Percentiles rank a stretch among this genome's conserved stretches.
phyloP scores from a whole-genome alignment of 192 early-diverging fungal species.

The Linnemannia schmuckeri region DNA sequence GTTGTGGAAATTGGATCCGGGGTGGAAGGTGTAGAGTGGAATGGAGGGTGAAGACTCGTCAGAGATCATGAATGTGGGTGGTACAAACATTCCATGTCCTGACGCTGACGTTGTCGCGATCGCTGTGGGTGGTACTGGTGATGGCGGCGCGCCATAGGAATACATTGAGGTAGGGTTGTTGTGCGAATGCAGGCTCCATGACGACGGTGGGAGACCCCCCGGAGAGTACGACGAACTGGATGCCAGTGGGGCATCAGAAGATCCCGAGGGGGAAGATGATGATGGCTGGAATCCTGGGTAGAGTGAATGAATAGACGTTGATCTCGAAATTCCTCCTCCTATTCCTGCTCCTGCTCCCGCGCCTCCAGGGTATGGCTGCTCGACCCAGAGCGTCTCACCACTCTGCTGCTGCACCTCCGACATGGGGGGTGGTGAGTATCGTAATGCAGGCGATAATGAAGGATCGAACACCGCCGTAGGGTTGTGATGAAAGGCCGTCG shows the following conservation, averaged over 20 bases:
- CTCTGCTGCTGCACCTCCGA: background rate
- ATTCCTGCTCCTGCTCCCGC: background rate
- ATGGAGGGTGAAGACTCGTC: conserved; percentile 17
- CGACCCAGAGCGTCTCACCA: background rate
- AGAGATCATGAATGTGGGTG: conserved; percentile 25
- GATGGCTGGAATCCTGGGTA: conserved; percentile 16
- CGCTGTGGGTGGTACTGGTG: background rate
- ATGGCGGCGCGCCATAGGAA: background rate
- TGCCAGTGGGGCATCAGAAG: background rate
- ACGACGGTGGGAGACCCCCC: background rate
- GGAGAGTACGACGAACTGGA: background rate
- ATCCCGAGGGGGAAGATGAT: background rate
- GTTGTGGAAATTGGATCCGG: background rate
- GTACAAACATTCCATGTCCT: background rate
- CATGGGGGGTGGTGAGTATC: background rate
- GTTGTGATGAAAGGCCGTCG: background rate
- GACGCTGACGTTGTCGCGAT: background rate
- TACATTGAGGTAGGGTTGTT: background rate
- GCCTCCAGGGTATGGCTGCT: background rate
- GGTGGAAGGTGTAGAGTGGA: conserved; percentile 14
- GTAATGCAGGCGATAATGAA: background rate
- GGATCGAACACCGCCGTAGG: background rate
- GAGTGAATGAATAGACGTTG: background rate
- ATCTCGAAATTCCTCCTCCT: background rate
- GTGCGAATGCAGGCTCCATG: background rate